Evolutionary conservation across 441 rosid species (phyloP), one percentile per base, ranked within the genome.

Genomic region (Jatropha podagrica): DNA sequence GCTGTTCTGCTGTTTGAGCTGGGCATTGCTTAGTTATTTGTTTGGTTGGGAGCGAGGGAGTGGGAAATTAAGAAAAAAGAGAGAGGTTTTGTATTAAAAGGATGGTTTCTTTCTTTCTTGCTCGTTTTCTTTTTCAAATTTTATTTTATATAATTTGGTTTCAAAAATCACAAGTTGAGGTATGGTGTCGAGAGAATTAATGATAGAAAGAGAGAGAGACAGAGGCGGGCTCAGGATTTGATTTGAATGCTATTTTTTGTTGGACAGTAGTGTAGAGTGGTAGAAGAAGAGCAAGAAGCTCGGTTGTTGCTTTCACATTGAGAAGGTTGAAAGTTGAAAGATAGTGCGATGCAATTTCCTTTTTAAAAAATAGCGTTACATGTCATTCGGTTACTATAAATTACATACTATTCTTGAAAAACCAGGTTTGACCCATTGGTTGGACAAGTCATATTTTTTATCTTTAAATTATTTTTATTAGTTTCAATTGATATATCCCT

Each of bases 151-250:
- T 32, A 32, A 32, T 2, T 1, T 32, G 32, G 32, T 2, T 23
- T 23, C 23, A 23, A 23, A 32, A 72, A 60, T 18, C 63, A 77
- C 48, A 56, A 37, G 68, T 42, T 0, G 64, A 11, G 51, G 74
- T 59, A 75, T 60, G 20, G 48, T 2, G 6, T 52, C 38, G 26
- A 42, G 38, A 64, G 62, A 74, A 23, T 8, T 51, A 2, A 63
- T 51, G 79, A 49, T 4, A 74, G 54, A 41, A 13, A 60, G 65
- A 62, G 17, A 60, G 65, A 62, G 69, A 63, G 44, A 51, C n/a
- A 79, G 62, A 59, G 83, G 79, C 84, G 88, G 90, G 90, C 77
- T 78, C 75, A 65, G 78, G 73, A 66, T 74, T 86, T 87, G 82
- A 86, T 85, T 88, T 82, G 85, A 86, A 81, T 74, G 73, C 40